Conservation (phyloP, 352 stramenopile genomes). For the Phytophthora constricta region DNA sequence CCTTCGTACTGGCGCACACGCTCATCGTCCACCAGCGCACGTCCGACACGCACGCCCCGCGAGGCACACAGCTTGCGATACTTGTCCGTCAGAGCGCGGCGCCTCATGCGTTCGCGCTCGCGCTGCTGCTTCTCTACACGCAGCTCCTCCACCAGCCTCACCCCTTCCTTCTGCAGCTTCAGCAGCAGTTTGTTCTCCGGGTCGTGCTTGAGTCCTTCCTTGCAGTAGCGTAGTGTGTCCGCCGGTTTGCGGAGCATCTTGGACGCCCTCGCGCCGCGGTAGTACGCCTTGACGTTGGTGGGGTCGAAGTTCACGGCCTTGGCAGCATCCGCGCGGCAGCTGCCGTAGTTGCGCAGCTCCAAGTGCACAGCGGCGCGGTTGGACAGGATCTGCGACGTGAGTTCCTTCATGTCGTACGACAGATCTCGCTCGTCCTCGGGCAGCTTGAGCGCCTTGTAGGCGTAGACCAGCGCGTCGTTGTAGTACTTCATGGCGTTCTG, state of each 20-base stretch:
- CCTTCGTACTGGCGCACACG: slow-evolving; percentile 84
- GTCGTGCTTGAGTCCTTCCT: slow-evolving; percentile 77
- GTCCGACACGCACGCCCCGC: slow-evolving; percentile 74
- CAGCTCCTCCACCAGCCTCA: slow-evolving; percentile 66
- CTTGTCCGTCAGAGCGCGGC: slow-evolving; percentile 70
- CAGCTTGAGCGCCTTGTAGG: slow-evolving; percentile 75
- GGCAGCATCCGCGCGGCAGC: slow-evolving; percentile 80
- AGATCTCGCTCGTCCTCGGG: slow-evolving; percentile 63
- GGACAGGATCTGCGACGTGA: slow-evolving; percentile 79
- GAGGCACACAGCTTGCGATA: slow-evolving; percentile 77
- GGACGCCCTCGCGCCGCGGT: slow-evolving; percentile 84
- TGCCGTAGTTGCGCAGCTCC: slow-evolving; percentile 88
- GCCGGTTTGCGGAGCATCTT: slow-evolving; percentile 77
- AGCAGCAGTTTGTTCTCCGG: slow-evolving; percentile 81
- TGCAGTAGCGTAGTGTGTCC: slow-evolving; percentile 85
- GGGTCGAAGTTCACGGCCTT: slow-evolving; percentile 73
- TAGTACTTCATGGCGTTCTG: slow-evolving; percentile 84
- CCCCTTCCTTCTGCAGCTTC: slow-evolving; percentile 68
- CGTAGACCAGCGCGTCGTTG: slow-evolving; percentile 75
- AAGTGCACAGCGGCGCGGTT: slow-evolving; percentile 86
- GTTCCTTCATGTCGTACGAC: slow-evolving; percentile 70
- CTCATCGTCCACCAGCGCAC: slow-evolving; percentile 78
- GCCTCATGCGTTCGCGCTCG: slow-evolving; percentile 74
- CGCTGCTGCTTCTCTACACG: slow-evolving; percentile 67
- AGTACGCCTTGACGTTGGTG: slow-evolving; percentile 86